Evolutionary conservation across 495 filamentous ascomycete species (phyloP).

Genomic region (Schizothecium vesticola): DNA sequence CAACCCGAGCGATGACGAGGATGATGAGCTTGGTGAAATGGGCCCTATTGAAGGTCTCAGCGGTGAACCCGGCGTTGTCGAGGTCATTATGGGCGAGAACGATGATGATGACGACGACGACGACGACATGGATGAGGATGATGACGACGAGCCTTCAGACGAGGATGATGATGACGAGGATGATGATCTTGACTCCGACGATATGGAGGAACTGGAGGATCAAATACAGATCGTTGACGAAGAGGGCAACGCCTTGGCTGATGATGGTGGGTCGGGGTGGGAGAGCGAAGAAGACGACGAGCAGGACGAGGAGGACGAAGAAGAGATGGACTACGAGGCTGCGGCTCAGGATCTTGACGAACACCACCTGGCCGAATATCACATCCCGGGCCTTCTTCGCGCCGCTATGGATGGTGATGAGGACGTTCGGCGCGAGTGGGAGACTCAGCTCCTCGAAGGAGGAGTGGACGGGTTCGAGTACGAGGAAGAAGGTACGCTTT

Average conservation of each 20-base stretch:
- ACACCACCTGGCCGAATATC: slow-evolving; percentile 34
- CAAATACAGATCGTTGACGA: slow-evolving; percentile 55
- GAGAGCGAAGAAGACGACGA: slow-evolving; percentile 56
- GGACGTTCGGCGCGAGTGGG: slow-evolving; percentile 39
- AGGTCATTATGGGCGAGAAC: slow-evolving; percentile 81
- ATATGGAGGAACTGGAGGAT: slow-evolving; percentile 49
- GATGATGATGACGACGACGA: slow-evolving; percentile 63
- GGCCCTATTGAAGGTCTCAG: slow-evolving; percentile 80
- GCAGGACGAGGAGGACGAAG: slow-evolving; percentile 50
- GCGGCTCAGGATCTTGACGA: slow-evolving; percentile 43
- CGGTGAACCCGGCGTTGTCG: slow-evolving; percentile 68
- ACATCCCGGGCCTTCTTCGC: slow-evolving; percentile 52
- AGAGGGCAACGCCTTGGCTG: slow-evolving; percentile 45
- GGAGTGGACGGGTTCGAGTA: slow-evolving; percentile 9
- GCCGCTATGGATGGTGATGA: slow-evolving; percentile 57
- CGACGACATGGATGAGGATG: slow-evolving; percentile 62
- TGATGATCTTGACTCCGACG: slow-evolving; percentile 42
- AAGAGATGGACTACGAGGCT: slow-evolving; percentile 45
- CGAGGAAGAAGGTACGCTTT: slow-evolving; percentile 53
- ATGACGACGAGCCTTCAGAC: slow-evolving; percentile 58
- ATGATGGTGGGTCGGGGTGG: slow-evolving; percentile 47
- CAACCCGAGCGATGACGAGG: slow-evolving; percentile 87
- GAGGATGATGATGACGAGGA: slow-evolving; percentile 57
- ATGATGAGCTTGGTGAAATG: slow-evolving; percentile 70
- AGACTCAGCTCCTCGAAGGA: slow-evolving; percentile 62